Conservation (phyloP, 2,329 filamentous ascomycete genomes). For the Calonectria henricotiae region DNA sequence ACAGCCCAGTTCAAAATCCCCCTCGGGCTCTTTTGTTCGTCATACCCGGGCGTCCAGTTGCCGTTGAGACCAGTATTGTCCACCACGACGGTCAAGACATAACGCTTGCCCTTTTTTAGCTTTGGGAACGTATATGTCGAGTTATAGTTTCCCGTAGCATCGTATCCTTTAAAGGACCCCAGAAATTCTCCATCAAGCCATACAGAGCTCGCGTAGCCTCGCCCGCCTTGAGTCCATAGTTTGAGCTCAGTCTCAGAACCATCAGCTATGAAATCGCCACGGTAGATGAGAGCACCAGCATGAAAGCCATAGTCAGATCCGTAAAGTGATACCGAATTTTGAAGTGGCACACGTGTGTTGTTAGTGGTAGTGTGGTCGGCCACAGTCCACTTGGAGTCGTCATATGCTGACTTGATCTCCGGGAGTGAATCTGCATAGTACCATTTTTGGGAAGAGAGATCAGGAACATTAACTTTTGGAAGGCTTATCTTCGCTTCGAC, state of each 20-base stretch:
- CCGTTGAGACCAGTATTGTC: constrained; percentile 83
- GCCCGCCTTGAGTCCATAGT: constrained; percentile 77
- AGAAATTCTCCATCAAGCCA: constrained; percentile 78
- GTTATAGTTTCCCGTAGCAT: constrained; percentile 66
- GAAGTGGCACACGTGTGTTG: constrained; percentile 72
- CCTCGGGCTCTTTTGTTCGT: constrained; percentile 75
- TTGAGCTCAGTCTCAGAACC: constrained; percentile 73
- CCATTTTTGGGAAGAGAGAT: constrained; percentile 76
- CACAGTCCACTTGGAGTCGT: constrained; percentile 78
- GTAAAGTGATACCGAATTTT: constrained; percentile 79
- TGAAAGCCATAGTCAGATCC: constrained; percentile 83
- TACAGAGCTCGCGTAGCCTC: constrained; percentile 76
- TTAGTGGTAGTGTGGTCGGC: constrained; percentile 74
- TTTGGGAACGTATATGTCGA: constrained; percentile 72
- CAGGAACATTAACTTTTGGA: constrained; percentile 66
- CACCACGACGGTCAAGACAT: constrained; percentile 79
- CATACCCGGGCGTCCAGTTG: constrained; percentile 73
- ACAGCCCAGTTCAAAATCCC: constrained; percentile 76
- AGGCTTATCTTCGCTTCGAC: constrained; percentile 54
- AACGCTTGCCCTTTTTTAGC: constrained; percentile 66
- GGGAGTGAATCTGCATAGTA: constrained; percentile 81
- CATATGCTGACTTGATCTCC: constrained; percentile 76
- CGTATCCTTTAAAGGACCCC: constrained; percentile 75
- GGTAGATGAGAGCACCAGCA: constrained; percentile 78
- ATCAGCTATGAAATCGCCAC: constrained; percentile 78